Conservation (phyloP, 2,329 filamentous ascomycete genomes). For the Xylaria polymorpha region DNA sequence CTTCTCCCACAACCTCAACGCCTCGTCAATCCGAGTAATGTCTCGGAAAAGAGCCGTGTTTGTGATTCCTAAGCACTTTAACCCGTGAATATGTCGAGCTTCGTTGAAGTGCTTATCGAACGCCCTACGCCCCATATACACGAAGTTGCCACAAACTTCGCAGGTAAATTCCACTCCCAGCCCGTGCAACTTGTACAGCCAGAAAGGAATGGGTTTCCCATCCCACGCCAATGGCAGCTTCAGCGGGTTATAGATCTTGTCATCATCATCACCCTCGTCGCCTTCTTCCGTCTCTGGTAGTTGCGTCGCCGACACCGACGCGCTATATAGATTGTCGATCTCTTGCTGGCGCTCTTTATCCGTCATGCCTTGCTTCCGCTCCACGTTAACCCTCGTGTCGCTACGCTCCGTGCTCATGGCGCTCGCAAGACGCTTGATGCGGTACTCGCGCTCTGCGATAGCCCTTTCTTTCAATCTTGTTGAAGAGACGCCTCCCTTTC, state of each 20-base stretch:
- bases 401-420: constrained; percentile 88
- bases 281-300: constrained; percentile 68
- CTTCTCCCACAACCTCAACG: constrained; percentile 90
- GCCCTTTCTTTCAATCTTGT: constrained; percentile 84
- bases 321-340: constrained; percentile 81
- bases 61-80: constrained; percentile 93
- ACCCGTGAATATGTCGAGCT: constrained; percentile 88
- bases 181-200: constrained; percentile 97
- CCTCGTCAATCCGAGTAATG: constrained; percentile 92
- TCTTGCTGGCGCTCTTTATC: constrained; percentile 95
- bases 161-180: constrained; percentile 94
- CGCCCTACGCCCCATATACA: constrained; percentile 96
- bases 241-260: constrained; percentile 95
- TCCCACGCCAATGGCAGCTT: constrained; percentile 98
- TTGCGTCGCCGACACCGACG: constrained; percentile 62
- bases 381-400: constrained; percentile 93
- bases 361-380: constrained; percentile 97
- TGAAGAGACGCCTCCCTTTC: constrained; percentile 52
- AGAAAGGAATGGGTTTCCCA: constrained; percentile 98
- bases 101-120: constrained; percentile 99
- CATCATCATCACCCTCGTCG: constrained; percentile 81
- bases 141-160: constrained; percentile 97
- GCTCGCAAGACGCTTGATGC: constrained; percentile 81
- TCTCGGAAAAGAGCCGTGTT: constrained; percentile 92
- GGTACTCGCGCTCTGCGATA: constrained; percentile 88